Base-by-base conservation (phyloP, 208 protist species). In the Trypanosoma boissoni region DNA sequence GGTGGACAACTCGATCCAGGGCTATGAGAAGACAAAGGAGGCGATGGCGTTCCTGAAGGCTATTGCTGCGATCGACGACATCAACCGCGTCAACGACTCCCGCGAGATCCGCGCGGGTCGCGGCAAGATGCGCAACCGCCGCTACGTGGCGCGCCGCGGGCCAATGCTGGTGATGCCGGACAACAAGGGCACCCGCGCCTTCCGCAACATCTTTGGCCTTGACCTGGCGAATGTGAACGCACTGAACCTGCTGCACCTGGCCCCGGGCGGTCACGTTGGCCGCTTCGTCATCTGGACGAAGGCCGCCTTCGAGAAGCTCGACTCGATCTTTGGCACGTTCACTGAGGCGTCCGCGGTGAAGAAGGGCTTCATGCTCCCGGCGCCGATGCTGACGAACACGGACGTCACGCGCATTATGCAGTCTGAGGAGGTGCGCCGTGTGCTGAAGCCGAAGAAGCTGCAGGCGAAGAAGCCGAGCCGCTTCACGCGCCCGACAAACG, bases 231-330 rank as follows among this genome's bases (percentile, higher is more conserved):
- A 81, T 62, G 98, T 99, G 29, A 69, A 78, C 43, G 55, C 86
- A 49, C 80, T 99, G 29, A 99, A 99, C 90, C 82, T 99, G 29
- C 89, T 99, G 32, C 83, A 99, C 78, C 94, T 99, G 20, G 99
- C 99, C 34, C 99, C 99, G 55, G 99, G 98, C 90, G 98, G 97
- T 55, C 97, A 99, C 82, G 53, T 99, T 8, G 99, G 99, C 78
- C 93, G 99, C 77, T 99, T 99, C 72, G 71, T 98, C 80, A 97
- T 99, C 82, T 99, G 99, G 99, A 98, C 98, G 60, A 76, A 99
- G 78, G 70, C 62, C 72, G 99, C 99, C 29, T 99, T 99, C 78
- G 82, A 97, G 64, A 80, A 89, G 74, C 90, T 99, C 23, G 94
- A 99, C 78, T 42, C 43, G n/a, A 72, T 99, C 76, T 99, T 96